Base-by-base conservation (phyloP, 2,329 filamentous ascomycete species). In the Pseudogymnoascus sp. region DNA sequence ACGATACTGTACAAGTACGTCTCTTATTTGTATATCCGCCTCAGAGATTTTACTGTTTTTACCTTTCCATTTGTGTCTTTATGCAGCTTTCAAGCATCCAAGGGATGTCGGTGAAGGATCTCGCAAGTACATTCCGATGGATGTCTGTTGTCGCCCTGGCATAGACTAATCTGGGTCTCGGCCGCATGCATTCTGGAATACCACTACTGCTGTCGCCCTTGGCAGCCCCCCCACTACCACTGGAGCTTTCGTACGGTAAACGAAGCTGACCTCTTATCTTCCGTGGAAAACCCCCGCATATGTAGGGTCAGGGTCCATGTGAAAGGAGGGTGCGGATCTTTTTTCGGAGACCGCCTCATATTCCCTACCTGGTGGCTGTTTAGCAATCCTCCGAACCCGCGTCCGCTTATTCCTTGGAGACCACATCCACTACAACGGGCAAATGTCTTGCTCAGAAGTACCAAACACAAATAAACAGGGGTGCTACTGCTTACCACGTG, bases 401-500 rank as follows among this genome's bases (percentile, higher is more conserved):
- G 14, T 11, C 47, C 23, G 14, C 14, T 16, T 53, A 16, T 21
- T 53, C 47, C 47, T 53, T 53, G 47, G 47, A 31, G n/a, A 33
- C 8, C 47, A 53, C 4, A 6, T 16, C 47, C 8, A 8, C 14
- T n/a, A 28, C 23, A 53, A 31, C 47, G 47, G 47, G 47, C 23
- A 11, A 53, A 53, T 53, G 25, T 18, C 47, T 31, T 53, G 47
- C 25, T 53, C 10, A 6, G n/a, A 31, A 33, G 14, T 33, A 31
- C 47, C 25, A 53, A 53, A 53, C 25, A 53, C 47, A 53, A 53
- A 53, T 53, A 12, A 53, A 12, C 47, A 53, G 47, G 47, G 47
- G 47, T 31, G 14, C 25, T 53, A 18, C 47, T 53, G 14, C 14
- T 23, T 53, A 18, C 47, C 47, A 53, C 47, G 47, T 53, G 47